phyloP scores from a whole-genome alignment of 768 basidiomycete genomes.

The Tylopilus subfusipes region DNA sequence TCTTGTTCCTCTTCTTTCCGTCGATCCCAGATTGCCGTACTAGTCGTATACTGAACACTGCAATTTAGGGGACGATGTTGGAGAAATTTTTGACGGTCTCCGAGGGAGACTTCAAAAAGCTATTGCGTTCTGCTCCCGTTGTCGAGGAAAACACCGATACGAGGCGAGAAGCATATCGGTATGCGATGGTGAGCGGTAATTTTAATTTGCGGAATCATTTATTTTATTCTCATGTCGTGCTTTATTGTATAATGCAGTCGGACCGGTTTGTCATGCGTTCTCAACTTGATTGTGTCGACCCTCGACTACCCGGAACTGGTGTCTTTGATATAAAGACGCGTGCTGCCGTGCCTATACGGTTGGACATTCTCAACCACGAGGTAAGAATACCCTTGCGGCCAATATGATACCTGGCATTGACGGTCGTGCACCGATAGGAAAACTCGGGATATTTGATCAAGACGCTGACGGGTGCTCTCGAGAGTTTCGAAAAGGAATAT shows the following conservation, averaged over 20 bases:
- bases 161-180: conserved; percentile 76
- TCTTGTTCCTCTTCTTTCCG: background rate
- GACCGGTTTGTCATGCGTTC: conserved; percentile 82
- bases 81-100: conserved; percentile 83
- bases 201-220: background rate
- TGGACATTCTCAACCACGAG: conserved; percentile 81
- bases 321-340: conserved; percentile 97
- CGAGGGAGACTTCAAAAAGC: conserved; percentile 56
- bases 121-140: conserved; percentile 39
- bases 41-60: background rate
- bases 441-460: conserved; percentile 77
- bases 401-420: background rate
- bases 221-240: background rate
- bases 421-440: conserved; percentile 43
- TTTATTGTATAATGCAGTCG: conserved; percentile 25
- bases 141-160: conserved; percentile 32
- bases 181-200: conserved; percentile 59
- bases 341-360: conserved; percentile 76
- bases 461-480: conserved; percentile 53
- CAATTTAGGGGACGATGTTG: conserved; percentile 73
- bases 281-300: conserved; percentile 86
- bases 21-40: background rate
- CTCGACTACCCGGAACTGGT: conserved; percentile 79
- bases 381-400: conserved; percentile 31
- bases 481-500: conserved; percentile 91